A percentile compares a stretch with the other conserved stretches of the same genome.
These are phyloP conservation scores for Geoglossum glabrum DNA, from an alignment of 495 filamentous ascomycete species.

Conservation along the genomic window DNA sequence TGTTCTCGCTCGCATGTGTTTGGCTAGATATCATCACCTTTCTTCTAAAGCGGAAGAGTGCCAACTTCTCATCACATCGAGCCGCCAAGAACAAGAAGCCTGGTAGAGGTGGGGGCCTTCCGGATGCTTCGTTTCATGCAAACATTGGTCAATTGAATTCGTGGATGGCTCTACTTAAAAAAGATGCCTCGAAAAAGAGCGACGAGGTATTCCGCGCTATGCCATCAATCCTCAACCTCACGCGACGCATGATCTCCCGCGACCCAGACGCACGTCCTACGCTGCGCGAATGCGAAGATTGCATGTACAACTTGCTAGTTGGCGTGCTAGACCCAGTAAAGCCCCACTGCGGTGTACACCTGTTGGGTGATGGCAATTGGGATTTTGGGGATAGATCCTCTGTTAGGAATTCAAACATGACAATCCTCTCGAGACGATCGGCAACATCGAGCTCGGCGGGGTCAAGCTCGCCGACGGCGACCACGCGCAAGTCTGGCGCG, in stretches of 20 bases:
- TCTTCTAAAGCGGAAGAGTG: background rate
- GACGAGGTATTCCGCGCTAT: background rate
- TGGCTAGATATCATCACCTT: conserved; percentile 1
- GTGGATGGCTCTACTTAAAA: background rate
- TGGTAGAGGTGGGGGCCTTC: background rate
- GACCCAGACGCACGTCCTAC: background rate
- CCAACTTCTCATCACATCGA: background rate
- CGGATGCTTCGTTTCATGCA: conserved; percentile 2
- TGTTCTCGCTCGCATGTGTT: conserved; percentile 1
- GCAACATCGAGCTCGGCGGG: background rate
- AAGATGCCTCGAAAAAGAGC: background rate
- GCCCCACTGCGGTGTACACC: background rate
- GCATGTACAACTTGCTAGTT: background rate
- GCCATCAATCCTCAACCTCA: background rate
- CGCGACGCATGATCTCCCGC: background rate
- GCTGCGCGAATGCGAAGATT: background rate
- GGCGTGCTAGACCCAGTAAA: background rate
- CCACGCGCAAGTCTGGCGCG: background rate
- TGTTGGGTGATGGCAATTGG: background rate
- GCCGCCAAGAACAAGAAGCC: conserved; percentile 1
- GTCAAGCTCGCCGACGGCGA: background rate
- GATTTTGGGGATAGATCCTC: background rate
- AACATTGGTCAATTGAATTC: background rate
- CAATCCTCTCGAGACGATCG: background rate
- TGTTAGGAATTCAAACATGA: background rate